phyloP scores from a whole-genome alignment of 2,329 filamentous ascomycete species.

The Zymoseptoria crescenta region DNA sequence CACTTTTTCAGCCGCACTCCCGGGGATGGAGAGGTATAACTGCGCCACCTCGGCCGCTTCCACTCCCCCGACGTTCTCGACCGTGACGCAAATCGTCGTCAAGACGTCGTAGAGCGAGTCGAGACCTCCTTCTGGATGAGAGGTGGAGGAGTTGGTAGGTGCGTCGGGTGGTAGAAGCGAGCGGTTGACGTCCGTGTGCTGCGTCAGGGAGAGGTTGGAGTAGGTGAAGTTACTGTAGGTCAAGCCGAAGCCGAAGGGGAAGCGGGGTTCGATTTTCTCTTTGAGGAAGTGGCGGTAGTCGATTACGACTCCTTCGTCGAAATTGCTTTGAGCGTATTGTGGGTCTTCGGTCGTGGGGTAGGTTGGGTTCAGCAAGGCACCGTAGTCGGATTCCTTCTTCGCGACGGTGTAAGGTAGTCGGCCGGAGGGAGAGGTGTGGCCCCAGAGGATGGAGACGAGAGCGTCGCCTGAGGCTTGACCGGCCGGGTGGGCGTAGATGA shows the following conservation, averaged over 20 bases:
- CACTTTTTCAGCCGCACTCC: constrained; percentile 15
- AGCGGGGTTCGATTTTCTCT: constrained; percentile 33
- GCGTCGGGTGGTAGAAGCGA: background rate
- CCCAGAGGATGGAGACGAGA: constrained; percentile 22
- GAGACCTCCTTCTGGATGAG: background rate
- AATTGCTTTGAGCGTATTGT: constrained; percentile 30
- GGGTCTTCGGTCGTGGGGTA: constrained; percentile 14
- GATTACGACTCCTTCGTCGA: constrained; percentile 60
- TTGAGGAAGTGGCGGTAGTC: constrained; percentile 56
- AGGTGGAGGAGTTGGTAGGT: background rate
- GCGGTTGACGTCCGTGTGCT: constrained; percentile 25
- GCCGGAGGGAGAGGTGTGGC: constrained; percentile 23
- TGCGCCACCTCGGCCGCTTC: constrained; percentile 49
- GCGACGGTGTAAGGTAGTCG: constrained; percentile 27
- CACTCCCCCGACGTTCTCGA: constrained; percentile 55
- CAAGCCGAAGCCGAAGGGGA: constrained; percentile 41
- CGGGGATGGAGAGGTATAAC: constrained; percentile 37
- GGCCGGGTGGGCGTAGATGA: constrained; percentile 14
- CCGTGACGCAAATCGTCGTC: constrained; percentile 46
- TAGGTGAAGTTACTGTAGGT: constrained; percentile 74
- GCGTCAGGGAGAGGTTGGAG: constrained; percentile 53
- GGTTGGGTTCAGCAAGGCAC: constrained; percentile 33
- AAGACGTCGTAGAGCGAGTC: constrained; percentile 52
- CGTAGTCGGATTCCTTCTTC: constrained; percentile 25
- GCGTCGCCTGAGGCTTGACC: constrained; percentile 19